Evolutionary conservation across 306 rosid species (phyloP).

Genomic region (Trifolium pratense): DNA sequence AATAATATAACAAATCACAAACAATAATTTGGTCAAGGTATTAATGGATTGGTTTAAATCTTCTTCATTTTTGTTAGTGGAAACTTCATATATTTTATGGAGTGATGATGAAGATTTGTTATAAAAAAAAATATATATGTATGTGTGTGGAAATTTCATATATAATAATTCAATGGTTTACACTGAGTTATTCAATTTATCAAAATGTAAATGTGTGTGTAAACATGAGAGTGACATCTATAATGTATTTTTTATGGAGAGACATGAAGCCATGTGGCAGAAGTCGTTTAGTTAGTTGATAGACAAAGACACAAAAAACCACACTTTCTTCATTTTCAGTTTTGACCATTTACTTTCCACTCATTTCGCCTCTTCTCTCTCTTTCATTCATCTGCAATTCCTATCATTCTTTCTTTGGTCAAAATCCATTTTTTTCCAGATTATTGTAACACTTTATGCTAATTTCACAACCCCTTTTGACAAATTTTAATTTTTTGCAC

Average conservation of each 20-base stretch:
- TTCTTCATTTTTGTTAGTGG: too few species aligned
- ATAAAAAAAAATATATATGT: too few species aligned
- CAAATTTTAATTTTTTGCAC: not conserved
- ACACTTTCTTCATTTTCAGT: slow-evolving; percentile 14
- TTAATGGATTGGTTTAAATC: too few species aligned
- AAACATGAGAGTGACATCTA: not conserved
- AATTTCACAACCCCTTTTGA: slow-evolving; percentile 30
- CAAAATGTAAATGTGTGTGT: too few species aligned
- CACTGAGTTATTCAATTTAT: too few species aligned
- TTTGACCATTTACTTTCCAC: slow-evolving; percentile 62
- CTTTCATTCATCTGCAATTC: slow-evolving; percentile 43
- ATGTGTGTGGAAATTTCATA: too few species aligned
- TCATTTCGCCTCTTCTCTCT: slow-evolving; percentile 57
- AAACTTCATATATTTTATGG: too few species aligned
- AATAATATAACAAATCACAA: too few species aligned
- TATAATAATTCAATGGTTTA: too few species aligned
- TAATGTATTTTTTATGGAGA: slow-evolving; percentile 27
- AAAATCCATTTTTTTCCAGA: slow-evolving; percentile 33
- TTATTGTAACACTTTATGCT: slow-evolving; percentile 4
- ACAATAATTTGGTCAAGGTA: too few species aligned
- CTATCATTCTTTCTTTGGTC: slow-evolving; percentile 22
- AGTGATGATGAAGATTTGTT: too few species aligned
- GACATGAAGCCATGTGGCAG: slow-evolving; percentile 34
- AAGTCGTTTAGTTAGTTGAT: slow-evolving; percentile 37
- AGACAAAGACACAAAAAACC: slow-evolving; percentile 22